A percentile compares a stretch with the other conserved stretches of the same genome.
phyloP scores from a whole-genome alignment of 441 rosid species.

The Corymbia calophylla region DNA sequence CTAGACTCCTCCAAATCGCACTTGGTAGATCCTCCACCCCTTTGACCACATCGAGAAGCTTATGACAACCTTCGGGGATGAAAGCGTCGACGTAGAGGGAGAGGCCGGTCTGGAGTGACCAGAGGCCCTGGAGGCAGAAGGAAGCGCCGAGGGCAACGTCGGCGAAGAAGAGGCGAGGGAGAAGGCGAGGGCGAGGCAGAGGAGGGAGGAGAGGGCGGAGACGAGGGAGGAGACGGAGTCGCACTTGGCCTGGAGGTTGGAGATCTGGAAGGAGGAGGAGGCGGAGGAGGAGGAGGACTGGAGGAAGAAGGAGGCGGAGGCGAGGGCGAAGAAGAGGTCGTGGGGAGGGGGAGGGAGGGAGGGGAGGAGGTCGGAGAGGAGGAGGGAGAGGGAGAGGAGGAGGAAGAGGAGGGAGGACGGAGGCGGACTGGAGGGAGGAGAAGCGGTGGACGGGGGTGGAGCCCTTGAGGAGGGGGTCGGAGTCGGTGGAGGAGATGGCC shows the following conservation, averaged over 20 bases:
- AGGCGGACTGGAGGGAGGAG: slow-evolving; percentile 72
- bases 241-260: slow-evolving; percentile 82
- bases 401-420: slow-evolving; percentile 61
- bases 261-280: slow-evolving; percentile 68
- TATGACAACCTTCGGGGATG: slow-evolving; percentile 93
- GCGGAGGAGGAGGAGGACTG: slow-evolving; percentile 56
- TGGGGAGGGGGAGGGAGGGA: slow-evolving; percentile 58
- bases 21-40: slow-evolving; percentile 81
- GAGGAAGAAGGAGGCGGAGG: slow-evolving; percentile 65
- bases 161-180: slow-evolving; percentile 57
- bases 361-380: slow-evolving; percentile 49
- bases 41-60: slow-evolving; percentile 61
- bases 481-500: slow-evolving; percentile 49
- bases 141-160: slow-evolving; percentile 63
- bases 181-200: slow-evolving; percentile 63
- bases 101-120: slow-evolving; percentile 88
- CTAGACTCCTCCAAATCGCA: slow-evolving; percentile 79
- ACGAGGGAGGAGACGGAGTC: slow-evolving; percentile 57
- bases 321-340: slow-evolving; percentile 79
- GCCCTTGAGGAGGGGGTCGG: slow-evolving; percentile 86
- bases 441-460: slow-evolving; percentile 83
- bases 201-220: slow-evolving; percentile 49
- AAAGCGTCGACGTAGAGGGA: slow-evolving; percentile 79
- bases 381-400: slow-evolving; percentile 45
- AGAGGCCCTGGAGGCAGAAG: slow-evolving; percentile 77